These are phyloP conservation scores for Lichina pygmaea DNA, from an alignment of 495 filamentous ascomycete species.

Conservation along the genomic window DNA sequence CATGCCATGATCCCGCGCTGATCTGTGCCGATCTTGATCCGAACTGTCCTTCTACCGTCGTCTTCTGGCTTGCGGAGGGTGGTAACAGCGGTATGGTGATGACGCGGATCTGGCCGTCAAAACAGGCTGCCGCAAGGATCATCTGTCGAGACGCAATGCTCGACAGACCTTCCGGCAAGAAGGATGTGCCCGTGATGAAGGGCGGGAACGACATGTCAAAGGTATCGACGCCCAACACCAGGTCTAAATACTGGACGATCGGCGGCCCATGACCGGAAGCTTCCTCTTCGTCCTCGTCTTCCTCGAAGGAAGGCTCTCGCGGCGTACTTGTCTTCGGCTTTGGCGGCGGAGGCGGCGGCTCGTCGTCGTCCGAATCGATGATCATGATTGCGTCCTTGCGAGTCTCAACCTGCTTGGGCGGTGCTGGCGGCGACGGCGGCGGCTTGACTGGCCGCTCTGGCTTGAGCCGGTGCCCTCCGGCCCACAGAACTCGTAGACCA, in stretches of 20 bases:
- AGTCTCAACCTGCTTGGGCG: conserved; percentile 11
- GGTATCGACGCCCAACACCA: conserved; percentile 11
- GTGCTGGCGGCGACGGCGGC: conserved; percentile 6
- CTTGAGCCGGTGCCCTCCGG: conserved; percentile 31
- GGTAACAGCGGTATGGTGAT: conserved; percentile 47
- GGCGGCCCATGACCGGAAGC: conserved; percentile 19
- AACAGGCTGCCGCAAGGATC: conserved; percentile 43
- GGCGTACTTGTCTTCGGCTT: neutral
- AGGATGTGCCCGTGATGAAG: neutral
- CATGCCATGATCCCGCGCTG: conserved; percentile 30
- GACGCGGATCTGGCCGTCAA: conserved; percentile 38
- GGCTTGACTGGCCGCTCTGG: neutral
- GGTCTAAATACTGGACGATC: conserved; percentile 12
- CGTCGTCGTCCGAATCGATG: conserved; percentile 58
- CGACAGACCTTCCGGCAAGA: conserved; percentile 22
- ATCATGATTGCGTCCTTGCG: conserved; percentile 40
- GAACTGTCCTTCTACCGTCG: conserved; percentile 8
- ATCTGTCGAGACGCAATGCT: conserved; percentile 33
- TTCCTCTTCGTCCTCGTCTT: conserved; percentile 31
- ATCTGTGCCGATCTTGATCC: conserved; percentile 16
- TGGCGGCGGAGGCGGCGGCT: conserved; percentile 6
- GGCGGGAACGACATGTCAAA: conserved; percentile 13
- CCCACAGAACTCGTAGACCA: conserved; percentile 55
- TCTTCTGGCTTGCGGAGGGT: conserved; percentile 27
- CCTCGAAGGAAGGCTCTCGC: conserved; percentile 20